Conservation (phyloP, 2,329 filamentous ascomycete species). For the Zasmidium citrigriseum region DNA sequence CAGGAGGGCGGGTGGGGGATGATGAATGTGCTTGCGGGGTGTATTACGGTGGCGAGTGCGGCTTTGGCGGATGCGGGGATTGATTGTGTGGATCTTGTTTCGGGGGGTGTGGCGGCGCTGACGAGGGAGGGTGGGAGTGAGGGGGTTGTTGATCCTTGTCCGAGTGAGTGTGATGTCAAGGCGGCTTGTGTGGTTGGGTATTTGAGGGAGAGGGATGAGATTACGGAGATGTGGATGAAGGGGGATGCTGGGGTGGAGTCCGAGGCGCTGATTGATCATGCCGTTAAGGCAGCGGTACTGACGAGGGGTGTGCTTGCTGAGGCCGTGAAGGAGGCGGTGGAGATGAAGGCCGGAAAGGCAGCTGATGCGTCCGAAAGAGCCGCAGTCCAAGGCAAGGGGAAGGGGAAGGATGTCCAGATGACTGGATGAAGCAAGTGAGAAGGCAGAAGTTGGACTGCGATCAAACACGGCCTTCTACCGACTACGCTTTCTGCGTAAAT, state of each 20-base stretch:
- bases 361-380: conserved; percentile 9
- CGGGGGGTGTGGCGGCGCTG: conserved; percentile 84
- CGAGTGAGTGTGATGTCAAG: conserved; percentile 71
- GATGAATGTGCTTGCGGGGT: conserved; percentile 89
- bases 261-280: conserved; percentile 62
- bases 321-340: conserved; percentile 60
- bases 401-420: not conserved
- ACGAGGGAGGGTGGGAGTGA: conserved; percentile 46
- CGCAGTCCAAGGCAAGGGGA: not conserved
- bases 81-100: conserved; percentile 88
- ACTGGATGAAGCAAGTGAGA: not conserved
- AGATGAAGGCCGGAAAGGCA: conserved; percentile 33
- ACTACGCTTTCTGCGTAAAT: too few relatives aligned
- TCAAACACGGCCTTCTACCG: not conserved
- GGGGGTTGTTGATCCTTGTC: conserved; percentile 77
- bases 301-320: conserved; percentile 62
- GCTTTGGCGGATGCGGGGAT: conserved; percentile 94
- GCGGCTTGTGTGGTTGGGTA: conserved; percentile 91
- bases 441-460: not conserved
- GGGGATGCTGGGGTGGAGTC: conserved; percentile 58
- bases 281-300: conserved; percentile 63
- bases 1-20: conserved; percentile 65
- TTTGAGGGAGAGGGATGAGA: conserved; percentile 80
- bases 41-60: conserved; percentile 89
- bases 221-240: conserved; percentile 94